Percentiles rank a stretch among this genome's conserved stretches.
Evolutionary conservation across 106 monocot species (phyloP).

Genomic region (Phalaenopsis equestris): DNA sequence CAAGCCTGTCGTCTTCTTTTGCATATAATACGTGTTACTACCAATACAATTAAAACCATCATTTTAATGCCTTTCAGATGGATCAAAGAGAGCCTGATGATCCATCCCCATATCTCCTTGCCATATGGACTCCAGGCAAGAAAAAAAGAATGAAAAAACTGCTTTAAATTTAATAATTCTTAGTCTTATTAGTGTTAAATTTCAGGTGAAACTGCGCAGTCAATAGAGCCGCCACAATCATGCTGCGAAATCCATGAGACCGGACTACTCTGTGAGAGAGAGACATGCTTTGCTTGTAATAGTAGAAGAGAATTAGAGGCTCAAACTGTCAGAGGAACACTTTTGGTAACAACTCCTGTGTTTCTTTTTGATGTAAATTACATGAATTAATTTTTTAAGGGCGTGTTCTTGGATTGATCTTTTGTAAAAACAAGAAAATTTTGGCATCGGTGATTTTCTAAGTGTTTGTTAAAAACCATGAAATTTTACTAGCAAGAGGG

Average conservation of each 20-base stretch:
- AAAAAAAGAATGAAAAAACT: not conserved
- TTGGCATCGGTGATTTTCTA: too few species aligned
- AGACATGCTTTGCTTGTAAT: slow-evolving; percentile 63
- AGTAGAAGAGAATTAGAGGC: slow-evolving; percentile 46
- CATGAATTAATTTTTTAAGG: not conserved
- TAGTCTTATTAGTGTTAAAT: slow-evolving; percentile 6
- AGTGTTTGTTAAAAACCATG: too few species aligned
- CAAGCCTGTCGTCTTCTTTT: not conserved
- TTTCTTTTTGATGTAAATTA: not conserved
- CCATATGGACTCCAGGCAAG: slow-evolving; percentile 12
- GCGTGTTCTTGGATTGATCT: not conserved
- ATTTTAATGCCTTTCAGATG: not conserved
- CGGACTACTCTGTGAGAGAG: slow-evolving; percentile 37
- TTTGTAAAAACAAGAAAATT: not conserved
- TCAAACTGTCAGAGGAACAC: slow-evolving; percentile 59
- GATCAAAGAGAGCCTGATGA: slow-evolving; percentile 9
- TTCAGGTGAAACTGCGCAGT: slow-evolving; percentile 68
- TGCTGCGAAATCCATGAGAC: slow-evolving; percentile 31
- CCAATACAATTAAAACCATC: not conserved
- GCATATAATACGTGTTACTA: not conserved
- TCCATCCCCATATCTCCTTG: slow-evolving; percentile 12
- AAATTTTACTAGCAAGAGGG: too few species aligned
- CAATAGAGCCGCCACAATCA: slow-evolving; percentile 40
- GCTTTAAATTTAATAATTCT: not conserved
- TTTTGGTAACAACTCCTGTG: slow-evolving; percentile 34